Percentiles rank a stretch among this genome's conserved stretches.
Conservation (phyloP, 116 monocot species). For the Zostera marina region DNA sequence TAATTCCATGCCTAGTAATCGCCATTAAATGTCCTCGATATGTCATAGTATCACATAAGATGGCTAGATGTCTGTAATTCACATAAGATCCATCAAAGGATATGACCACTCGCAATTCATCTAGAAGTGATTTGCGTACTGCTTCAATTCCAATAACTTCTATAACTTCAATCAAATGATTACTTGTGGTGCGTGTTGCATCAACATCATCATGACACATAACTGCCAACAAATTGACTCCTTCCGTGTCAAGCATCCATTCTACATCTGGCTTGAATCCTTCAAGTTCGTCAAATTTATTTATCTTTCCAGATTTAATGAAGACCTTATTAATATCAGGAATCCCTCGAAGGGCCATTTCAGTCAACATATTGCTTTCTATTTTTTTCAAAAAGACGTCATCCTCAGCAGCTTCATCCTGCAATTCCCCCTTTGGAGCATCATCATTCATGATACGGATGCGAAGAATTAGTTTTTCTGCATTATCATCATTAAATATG, state of each 20-base stretch:
- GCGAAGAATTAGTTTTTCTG: constrained; percentile 90
- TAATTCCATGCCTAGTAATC: constrained; percentile 92
- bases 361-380: constrained; percentile 96
- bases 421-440: constrained; percentile 87
- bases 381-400: constrained; percentile 97
- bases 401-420: constrained; percentile 97
- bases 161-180: constrained; percentile 96
- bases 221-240: constrained; percentile 90
- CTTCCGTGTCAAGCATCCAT: constrained; percentile 98
- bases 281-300: constrained; percentile 65
- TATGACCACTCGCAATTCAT: constrained; percentile 85
- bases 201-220: constrained; percentile 99
- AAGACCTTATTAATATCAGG: constrained; percentile 98
- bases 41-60: constrained; percentile 96
- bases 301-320: constrained; percentile 67
- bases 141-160: constrained; percentile 98
- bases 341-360: constrained; percentile 94
- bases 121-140: constrained; percentile 68
- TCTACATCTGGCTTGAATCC: constrained; percentile 71
- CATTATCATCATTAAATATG: constrained; percentile 99
- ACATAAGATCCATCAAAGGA: constrained; percentile 99
- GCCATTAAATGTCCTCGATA: constrained; percentile 97
- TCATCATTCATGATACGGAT: constrained; percentile 99
- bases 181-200: constrained; percentile 86
- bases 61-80: constrained; percentile 92